Evolutionary conservation across 768 basidiomycete genomes (phyloP).

Genomic region (Sistotremastrum suecicum): DNA sequence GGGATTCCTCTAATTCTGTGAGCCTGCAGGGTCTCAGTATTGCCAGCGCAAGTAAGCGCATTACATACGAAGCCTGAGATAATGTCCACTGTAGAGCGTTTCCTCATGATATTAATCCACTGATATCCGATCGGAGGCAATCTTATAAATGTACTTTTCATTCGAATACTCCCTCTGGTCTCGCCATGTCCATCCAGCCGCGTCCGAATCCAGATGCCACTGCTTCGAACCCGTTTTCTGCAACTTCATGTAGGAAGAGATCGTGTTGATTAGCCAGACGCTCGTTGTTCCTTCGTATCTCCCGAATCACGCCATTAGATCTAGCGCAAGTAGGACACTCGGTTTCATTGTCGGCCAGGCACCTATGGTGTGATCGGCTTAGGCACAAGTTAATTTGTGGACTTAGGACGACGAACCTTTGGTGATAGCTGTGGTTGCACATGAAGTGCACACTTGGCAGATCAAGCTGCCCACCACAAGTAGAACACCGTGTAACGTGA

Average conservation of each 20-base stretch:
- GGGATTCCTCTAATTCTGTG: no score
- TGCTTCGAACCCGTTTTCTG: conserved; percentile 53
- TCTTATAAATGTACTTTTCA: no score
- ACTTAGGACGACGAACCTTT: conserved; percentile 40
- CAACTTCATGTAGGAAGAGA: conserved; percentile 62
- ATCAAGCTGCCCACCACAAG: conserved; percentile 81
- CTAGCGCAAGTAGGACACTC: conserved; percentile 85
- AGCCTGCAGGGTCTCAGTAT: no score
- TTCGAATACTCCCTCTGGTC: conserved; percentile 11
- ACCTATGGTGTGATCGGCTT: conserved; percentile 30
- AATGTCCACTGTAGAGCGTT: no score
- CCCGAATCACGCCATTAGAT: conserved; percentile 78
- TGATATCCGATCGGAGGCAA: no score
- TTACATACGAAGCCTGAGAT: no score
- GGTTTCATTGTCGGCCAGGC: conserved; percentile 75
- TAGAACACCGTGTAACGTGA: conserved; percentile 87
- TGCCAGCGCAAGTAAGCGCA: no score
- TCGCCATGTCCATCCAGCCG: conserved; percentile 35
- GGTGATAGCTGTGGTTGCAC: conserved; percentile 97
- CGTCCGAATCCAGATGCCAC: conserved; percentile 58
- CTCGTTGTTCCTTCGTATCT: conserved; percentile 80
- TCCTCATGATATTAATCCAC: no score
- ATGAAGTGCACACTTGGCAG: conserved; percentile 93
- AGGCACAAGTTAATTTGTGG: background rate
- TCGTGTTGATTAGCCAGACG: conserved; percentile 72